These are phyloP conservation scores for Pyropia haitanensis DNA, from an alignment of 23 red algal genomes.

Conservation along the genomic window DNA sequence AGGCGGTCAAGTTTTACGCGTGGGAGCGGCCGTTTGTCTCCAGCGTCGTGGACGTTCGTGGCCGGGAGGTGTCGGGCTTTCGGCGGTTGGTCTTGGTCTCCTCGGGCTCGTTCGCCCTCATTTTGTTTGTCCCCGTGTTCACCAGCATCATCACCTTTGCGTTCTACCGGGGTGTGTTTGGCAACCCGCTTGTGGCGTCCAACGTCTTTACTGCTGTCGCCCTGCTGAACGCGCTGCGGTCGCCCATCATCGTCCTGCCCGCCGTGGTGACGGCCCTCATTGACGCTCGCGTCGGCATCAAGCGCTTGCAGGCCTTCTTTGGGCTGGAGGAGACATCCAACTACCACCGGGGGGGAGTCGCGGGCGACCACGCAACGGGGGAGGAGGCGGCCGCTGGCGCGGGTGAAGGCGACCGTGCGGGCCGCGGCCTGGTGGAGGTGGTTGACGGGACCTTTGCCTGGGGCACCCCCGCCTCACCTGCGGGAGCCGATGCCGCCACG, in stretches of 20 bases:
- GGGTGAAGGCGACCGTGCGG: not conserved
- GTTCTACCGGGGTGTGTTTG: slow-evolving; percentile 22
- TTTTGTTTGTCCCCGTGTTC: slow-evolving; percentile 26
- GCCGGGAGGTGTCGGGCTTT: slow-evolving; percentile 9
- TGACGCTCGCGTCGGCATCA: slow-evolving; percentile 19
- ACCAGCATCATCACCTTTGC: slow-evolving; percentile 16
- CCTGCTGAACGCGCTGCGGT: slow-evolving; percentile 26
- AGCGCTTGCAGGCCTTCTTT: slow-evolving; percentile 21
- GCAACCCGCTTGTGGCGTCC: slow-evolving; percentile 6
- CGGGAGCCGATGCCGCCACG: not conserved
- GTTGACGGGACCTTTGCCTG: slow-evolving; percentile 2
- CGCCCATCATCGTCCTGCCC: slow-evolving; percentile 33
- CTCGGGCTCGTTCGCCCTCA: slow-evolving; percentile 16
- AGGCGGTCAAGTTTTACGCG: slow-evolving; percentile 71
- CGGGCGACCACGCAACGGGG: not conserved
- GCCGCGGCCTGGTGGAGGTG: slow-evolving; percentile 2
- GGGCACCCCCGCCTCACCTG: not conserved
- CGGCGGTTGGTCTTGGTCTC: slow-evolving; percentile 6
- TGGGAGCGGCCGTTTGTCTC: slow-evolving; percentile 63
- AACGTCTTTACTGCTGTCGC: slow-evolving; percentile 29
- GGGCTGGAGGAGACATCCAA: slow-evolving; percentile 14
- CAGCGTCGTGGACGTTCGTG: slow-evolving; percentile 8
- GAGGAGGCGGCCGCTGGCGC: not conserved
- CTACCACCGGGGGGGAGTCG: not conserved
- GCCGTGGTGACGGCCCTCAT: slow-evolving; percentile 21